Evolutionary conservation across 495 filamentous ascomycete species (phyloP).

Genomic region (Daldinia vernicosa): DNA sequence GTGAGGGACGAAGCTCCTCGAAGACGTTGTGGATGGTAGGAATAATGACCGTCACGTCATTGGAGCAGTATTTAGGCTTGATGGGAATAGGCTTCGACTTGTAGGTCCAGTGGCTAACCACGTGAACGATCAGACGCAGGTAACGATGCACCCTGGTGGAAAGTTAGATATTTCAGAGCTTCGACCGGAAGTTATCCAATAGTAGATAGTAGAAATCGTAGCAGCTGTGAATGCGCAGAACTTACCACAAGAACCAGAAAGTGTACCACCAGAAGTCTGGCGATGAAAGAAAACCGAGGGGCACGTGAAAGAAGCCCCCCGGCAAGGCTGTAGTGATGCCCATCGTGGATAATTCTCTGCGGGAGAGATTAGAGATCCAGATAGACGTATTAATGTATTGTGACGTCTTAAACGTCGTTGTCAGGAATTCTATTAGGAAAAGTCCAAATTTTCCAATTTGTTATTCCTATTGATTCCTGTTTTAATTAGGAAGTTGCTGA

Average conservation of each 20-base stretch:
- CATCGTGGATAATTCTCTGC: slow-evolving; percentile 32
- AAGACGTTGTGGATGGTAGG: slow-evolving; percentile 64
- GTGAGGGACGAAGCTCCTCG: slow-evolving; percentile 60
- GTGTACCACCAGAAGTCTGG: slow-evolving; percentile 48
- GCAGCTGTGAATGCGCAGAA: slow-evolving; percentile 13
- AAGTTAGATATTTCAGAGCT: slow-evolving; percentile 29
- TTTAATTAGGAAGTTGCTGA: slow-evolving; percentile 4
- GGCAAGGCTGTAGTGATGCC: slow-evolving; percentile 47
- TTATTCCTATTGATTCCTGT: slow-evolving; percentile 1
- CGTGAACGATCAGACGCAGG: slow-evolving; percentile 57
- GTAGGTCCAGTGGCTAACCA: slow-evolving; percentile 58
- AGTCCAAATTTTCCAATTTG: background rate
- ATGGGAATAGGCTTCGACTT: slow-evolving; percentile 48
- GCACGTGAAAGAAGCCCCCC: slow-evolving; percentile 50
- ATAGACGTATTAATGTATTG: slow-evolving; percentile 29
- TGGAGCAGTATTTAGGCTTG: slow-evolving; percentile 49
- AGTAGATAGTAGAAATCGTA: background rate
- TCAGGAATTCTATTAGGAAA: background rate
- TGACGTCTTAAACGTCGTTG: background rate
- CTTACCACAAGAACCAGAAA: slow-evolving; percentile 58
- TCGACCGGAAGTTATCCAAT: slow-evolving; percentile 3
- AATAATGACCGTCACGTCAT: slow-evolving; percentile 64
- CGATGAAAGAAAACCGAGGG: slow-evolving; percentile 49
- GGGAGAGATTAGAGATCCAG: slow-evolving; percentile 4
- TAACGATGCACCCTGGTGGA: slow-evolving; percentile 58